Evolutionary conservation across 2,329 filamentous ascomycete genomes (phyloP), one percentile per base, ranked within the genome.

Genomic region (Camillea tinctor): DNA sequence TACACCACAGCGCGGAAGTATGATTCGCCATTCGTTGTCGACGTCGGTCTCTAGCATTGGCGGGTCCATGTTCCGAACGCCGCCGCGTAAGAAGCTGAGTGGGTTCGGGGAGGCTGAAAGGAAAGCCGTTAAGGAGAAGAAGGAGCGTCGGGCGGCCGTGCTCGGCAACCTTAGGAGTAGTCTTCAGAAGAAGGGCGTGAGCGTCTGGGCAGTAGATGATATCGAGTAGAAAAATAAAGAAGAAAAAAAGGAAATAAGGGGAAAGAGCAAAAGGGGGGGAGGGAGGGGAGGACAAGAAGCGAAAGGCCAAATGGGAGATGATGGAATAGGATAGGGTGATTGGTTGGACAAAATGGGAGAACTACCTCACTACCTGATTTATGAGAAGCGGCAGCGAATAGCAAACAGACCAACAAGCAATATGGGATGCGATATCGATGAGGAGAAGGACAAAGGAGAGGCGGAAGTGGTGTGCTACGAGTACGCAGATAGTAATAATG

Each of bases 61-160:
- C 36, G 64, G 68, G 5, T 68, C 70, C 54, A 64, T 70, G 54
- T 66, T 71, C 50, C 67, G 74, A 61, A 82, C 81, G 20, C 78
- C 84, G 23, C 82, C 84, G 1, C 76, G 85, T 50, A 88, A 84
- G 77, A 88, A 87, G 77, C 67, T 88, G 59, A 86, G 80, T 61
- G 84, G 84, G 19, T 89, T 85, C 66, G 85, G 80, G 60, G 76
- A 78, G 30, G 79, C 82, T 56, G 87, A 89, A 70, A 88, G 86
- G 76, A 75, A 75, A 24, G 78, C 79, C 24, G 71, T 88, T 58
- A 85, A 81, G 73, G 77, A 80, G 60, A 84, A 82, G 72, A 75
- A 80, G 63, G 78, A 79, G n/a, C 81, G 77, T 62, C 78, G 84
- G 65, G 80, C 80, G 67, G 81, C 78, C 3, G 80, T 87, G 8